Conservation (phyloP, 495 filamentous ascomycete genomes). For the Tuber calosporum region DNA sequence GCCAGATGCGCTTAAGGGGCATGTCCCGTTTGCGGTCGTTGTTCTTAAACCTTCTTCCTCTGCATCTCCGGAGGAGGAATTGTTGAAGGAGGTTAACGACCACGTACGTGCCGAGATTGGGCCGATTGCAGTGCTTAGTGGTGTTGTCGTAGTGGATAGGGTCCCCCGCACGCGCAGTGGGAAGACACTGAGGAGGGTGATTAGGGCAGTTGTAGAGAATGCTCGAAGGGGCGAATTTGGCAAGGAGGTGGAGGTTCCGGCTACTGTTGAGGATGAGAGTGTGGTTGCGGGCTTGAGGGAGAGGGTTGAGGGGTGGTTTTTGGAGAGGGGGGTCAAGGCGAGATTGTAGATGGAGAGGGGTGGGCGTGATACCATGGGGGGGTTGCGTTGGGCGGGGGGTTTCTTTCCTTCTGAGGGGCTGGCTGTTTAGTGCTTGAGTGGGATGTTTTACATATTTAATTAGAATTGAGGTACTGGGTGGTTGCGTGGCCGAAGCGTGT, state of each 20-base stretch:
- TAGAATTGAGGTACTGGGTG: not conserved
- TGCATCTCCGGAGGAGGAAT: not conserved
- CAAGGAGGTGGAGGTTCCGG: conserved; percentile 47
- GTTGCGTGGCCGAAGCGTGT: not conserved
- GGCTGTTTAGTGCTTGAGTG: not conserved
- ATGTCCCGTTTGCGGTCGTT: conserved; percentile 84
- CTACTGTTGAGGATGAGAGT: conserved; percentile 51
- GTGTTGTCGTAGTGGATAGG: conserved; percentile 73
- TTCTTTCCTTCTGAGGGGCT: not conserved
- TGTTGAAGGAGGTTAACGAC: conserved; percentile 51
- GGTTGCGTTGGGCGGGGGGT: not conserved
- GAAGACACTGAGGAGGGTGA: conserved; percentile 73
- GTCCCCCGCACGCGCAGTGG: conserved; percentile 86
- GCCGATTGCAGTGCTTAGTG: conserved; percentile 73
- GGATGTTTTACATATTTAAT: not conserved
- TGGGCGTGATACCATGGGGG: not conserved
- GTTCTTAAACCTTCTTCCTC: conserved; percentile 48
- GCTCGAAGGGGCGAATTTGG: conserved; percentile 50
- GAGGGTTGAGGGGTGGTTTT: conserved; percentile 50
- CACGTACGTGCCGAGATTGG: conserved; percentile 77
- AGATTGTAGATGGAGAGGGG: conserved; percentile 48
- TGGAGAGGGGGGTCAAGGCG: conserved; percentile 47
- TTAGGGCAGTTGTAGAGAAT: conserved; percentile 73
- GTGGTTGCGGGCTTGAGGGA: conserved; percentile 49
- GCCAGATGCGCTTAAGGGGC: conserved; percentile 78